Evolutionary conservation across 192 early-diverging fungal species (phyloP), one percentile per base, ranked within the genome.

Genomic region (Coemansia sp.): DNA sequence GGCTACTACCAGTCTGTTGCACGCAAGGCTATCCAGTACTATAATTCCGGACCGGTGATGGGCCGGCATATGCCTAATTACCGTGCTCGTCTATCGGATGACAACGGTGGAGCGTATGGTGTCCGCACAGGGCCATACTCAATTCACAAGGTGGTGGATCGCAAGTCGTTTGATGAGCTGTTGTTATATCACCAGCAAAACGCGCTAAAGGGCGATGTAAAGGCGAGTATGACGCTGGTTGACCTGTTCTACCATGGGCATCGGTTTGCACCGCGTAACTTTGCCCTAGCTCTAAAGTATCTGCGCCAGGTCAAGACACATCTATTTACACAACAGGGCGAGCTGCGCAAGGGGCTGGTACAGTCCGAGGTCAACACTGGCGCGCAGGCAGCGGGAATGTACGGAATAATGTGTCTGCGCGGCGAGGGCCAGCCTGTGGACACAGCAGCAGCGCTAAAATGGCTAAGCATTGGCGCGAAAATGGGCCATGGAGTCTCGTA

Each of bases 371-470:
- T 59, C 7, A 47, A 35, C 48, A 35, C 39, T 9, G 90, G 88
- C 12, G 89, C 88, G 5, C 67, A 89, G 59, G 90, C 94, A 0
- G 90, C 93, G 9, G 90, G 90, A 5, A 86, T 88, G 70, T 61
- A 94, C 19, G 97, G 95, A 0, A 66, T 82, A 24, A 97, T 99
- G 95, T 88, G 91, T 65, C 86, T 87, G 88, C 87, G 97, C 29
- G 97, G 95, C 24, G 95, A 98, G 66, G 94, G 93, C 24, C 87
- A 88, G 32, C 25, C 69, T 1, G 67, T 66, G 22, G 78, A 92
- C 68, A 81, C 86, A 5, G 55, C 55, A 5, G 84, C 73, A 19
- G 97, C 97, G 4, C 55, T 86, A 4, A 45, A 75, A 43, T 99
- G 93, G 92, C 94, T 97, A 70, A 82, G 78, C 35, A 70, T 82